These are phyloP conservation scores for Leccinum subfulvum DNA, from an alignment of 1,284 basidiomycete species.

Conservation along the genomic window DNA sequence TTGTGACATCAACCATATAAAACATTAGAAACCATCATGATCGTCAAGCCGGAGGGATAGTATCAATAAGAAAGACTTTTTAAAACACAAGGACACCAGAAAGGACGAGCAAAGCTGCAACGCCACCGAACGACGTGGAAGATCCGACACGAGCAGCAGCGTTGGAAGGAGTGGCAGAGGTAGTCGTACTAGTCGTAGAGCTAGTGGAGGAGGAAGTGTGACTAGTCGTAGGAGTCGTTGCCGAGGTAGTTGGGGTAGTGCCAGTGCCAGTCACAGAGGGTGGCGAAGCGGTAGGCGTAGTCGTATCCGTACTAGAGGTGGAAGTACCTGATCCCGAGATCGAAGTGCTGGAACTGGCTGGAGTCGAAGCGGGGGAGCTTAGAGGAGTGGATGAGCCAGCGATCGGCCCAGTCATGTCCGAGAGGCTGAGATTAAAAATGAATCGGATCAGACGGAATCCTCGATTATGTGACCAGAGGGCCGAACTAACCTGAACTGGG, in stretches of 20 bases:
- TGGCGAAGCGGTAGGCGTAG: conserved; percentile 1
- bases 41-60: conserved; percentile 9
- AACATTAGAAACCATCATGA: conserved; percentile 7
- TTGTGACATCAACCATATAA: conserved; percentile 2
- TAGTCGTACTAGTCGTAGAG: conserved; percentile 3
- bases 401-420: conserved; percentile 51
- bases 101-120: conserved; percentile 23
- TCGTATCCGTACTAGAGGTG: background rate
- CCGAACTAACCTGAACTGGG: conserved; percentile 49
- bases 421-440: conserved; percentile 39
- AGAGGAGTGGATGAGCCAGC: conserved; percentile 46
- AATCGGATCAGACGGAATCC: conserved; percentile 8
- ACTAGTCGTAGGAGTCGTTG: background rate
- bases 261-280: background rate
- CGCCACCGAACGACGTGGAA: conserved; percentile 21
- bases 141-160: conserved; percentile 26
- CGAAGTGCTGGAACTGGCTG: background rate
- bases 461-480: background rate
- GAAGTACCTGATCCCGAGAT: conserved; percentile 12
- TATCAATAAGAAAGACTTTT: background rate
- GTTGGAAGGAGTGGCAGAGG: conserved; percentile 15
- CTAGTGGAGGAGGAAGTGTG: conserved; percentile 8
- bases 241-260: conserved; percentile 7
- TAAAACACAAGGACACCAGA: conserved; percentile 26
- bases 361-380: conserved; percentile 14